Percentiles rank a stretch among this genome's conserved stretches.
These are phyloP conservation scores for Xylaria hypoxylon DNA, from an alignment of 2,329 filamentous ascomycete genomes.

Conservation along the genomic window DNA sequence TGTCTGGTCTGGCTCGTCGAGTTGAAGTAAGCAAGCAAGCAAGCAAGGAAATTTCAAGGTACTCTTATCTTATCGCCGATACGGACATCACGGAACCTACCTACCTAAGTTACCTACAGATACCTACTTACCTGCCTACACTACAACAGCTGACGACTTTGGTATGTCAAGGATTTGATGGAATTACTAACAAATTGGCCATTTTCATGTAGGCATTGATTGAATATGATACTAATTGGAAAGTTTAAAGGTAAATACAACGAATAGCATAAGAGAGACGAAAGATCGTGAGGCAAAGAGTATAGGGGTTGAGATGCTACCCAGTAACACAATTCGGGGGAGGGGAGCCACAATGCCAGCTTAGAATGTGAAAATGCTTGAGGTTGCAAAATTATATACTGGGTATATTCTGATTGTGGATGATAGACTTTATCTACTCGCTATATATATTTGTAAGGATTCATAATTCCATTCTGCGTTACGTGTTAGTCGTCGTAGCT, in stretches of 20 bases:
- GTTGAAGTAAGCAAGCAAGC: neutral
- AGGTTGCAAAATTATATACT: neutral
- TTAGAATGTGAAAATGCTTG: neutral
- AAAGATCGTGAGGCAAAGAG: neutral
- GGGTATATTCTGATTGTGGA: conserved; percentile 5
- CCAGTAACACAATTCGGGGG: neutral
- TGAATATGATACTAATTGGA: neutral
- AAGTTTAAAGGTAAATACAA: neutral
- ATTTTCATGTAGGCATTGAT: neutral
- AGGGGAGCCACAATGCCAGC: neutral
- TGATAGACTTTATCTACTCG: neutral
- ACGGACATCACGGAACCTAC: neutral
- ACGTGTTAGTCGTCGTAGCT: conserved; percentile 34
- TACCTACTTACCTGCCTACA: too few relatives aligned
- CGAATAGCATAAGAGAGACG: neutral
- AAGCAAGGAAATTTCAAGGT: conserved; percentile 32
- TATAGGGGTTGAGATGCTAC: neutral
- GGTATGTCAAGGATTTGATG: too few relatives aligned
- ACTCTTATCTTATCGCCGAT: conserved; percentile 44
- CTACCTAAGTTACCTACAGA: too few relatives aligned
- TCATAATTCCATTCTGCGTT: conserved; percentile 93
- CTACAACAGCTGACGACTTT: too few relatives aligned
- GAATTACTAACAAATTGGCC: neutral
- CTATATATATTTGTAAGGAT: conserved; percentile 95
- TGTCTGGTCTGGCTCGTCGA: neutral